phyloP scores from a whole-genome alignment of 805 yeast species.

The Allodekkera sacchari region DNA sequence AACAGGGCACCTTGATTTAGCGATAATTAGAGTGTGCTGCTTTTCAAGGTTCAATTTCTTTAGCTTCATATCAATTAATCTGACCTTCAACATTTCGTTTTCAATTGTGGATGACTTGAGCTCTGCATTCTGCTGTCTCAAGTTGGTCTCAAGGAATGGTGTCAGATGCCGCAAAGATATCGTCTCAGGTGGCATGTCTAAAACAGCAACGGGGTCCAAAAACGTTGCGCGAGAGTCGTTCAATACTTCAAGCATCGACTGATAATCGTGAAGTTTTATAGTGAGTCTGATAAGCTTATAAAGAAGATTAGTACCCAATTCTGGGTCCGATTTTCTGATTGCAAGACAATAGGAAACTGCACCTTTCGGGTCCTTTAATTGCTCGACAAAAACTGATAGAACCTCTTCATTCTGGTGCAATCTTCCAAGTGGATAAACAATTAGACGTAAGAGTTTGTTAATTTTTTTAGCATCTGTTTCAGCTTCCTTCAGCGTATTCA shows the following conservation, averaged over 20 bases:
- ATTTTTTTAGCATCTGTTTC: conserved; percentile 3
- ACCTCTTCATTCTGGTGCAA: conserved; percentile 56
- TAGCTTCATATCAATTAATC: conserved; percentile 35
- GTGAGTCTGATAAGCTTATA: conserved; percentile 39
- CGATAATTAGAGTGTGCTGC: conserved; percentile 29
- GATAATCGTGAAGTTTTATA: conserved; percentile 12
- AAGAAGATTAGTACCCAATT: conserved; percentile 36
- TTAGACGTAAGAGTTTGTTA: conserved; percentile 29
- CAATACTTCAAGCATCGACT: conserved; percentile 23
- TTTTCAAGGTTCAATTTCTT: conserved; percentile 30
- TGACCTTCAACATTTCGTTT: conserved; percentile 45
- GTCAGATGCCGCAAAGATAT: conserved; percentile 37
- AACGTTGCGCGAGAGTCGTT: conserved; percentile 15
- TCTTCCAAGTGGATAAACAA: conserved; percentile 50
- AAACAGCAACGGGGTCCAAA: conserved; percentile 26
- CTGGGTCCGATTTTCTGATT: conserved; percentile 30
- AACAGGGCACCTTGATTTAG: conserved; percentile 45
- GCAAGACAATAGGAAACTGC: conserved; percentile 56
- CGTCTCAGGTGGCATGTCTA: conserved; percentile 43
- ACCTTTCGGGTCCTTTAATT: conserved; percentile 44
- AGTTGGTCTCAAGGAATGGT: conserved; percentile 34
- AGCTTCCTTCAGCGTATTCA: conserved; percentile 11
- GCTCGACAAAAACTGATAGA: conserved; percentile 50
- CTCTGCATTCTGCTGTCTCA: conserved; percentile 32
- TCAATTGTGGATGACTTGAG: conserved; percentile 34